Percentiles rank a stretch among this genome's conserved stretches.
Conservation (phyloP, 305 asterid species). For the Fraxinus sp. region DNA sequence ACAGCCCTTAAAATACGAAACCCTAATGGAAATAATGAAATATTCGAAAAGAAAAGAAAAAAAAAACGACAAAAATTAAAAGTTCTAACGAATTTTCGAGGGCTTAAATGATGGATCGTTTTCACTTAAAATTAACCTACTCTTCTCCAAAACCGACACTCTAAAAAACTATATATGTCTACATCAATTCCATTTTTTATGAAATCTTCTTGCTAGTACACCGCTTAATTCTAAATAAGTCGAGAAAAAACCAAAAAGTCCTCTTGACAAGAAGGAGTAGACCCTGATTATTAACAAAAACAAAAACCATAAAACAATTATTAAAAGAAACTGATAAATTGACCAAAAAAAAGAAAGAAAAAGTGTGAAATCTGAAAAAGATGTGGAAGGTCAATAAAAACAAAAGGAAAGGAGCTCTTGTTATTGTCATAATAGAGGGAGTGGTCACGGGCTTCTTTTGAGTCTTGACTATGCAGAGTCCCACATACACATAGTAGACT, state of each 20-base stretch:
- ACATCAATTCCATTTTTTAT: not conserved
- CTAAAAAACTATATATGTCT: not conserved
- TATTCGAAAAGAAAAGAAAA: too few species aligned
- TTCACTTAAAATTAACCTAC: not conserved
- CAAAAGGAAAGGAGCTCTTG: constrained; percentile 32
- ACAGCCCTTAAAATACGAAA: not conserved
- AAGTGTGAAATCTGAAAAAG: constrained; percentile 13
- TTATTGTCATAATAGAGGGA: constrained; percentile 38
- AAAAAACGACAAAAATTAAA: too few species aligned
- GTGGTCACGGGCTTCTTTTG: constrained; percentile 61
- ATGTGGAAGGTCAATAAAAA: constrained; percentile 24
- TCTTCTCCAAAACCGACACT: not conserved
- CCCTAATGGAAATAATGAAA: not conserved
- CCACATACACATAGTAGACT: constrained; percentile 24
- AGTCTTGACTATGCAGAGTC: constrained; percentile 49
- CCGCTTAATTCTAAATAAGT: not conserved
- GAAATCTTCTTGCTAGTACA: not conserved
- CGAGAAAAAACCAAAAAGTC: not conserved
- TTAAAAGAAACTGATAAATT: not conserved
- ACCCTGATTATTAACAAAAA: not conserved
- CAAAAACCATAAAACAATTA: not conserved
- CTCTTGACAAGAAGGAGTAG: not conserved
- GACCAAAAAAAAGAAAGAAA: not conserved
- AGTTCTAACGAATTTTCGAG: too few species aligned
- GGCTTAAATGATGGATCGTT: not conserved